Evolutionary conservation across 2,329 filamentous ascomycete genomes (phyloP).

Genomic region (Verticillium tricorpus): DNA sequence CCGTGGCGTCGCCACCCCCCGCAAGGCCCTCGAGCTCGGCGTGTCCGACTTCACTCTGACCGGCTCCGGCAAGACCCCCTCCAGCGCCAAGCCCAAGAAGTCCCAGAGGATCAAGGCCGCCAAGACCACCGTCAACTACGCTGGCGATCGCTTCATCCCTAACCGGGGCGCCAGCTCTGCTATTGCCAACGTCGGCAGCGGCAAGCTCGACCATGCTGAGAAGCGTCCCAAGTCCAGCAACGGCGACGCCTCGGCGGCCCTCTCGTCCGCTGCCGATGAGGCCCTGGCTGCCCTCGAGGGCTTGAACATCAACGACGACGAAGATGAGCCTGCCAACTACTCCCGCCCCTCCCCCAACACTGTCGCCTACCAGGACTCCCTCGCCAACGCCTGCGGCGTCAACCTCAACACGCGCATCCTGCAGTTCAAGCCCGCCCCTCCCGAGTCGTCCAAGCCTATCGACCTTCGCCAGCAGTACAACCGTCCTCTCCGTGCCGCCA

Average conservation of each 20-base stretch:
- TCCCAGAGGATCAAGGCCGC: constrained; percentile 46
- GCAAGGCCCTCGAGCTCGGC: constrained; percentile 78
- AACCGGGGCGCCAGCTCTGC: constrained; percentile 88
- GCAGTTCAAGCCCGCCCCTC: constrained; percentile 96
- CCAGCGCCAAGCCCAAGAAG: constrained; percentile 54
- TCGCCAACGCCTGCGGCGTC: constrained; percentile 88
- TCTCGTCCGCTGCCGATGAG: constrained; percentile 77
- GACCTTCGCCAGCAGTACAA: constrained; percentile 98
- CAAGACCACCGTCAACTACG: constrained; percentile 78
- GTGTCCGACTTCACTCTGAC: constrained; percentile 90
- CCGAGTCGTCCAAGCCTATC: constrained; percentile 96
- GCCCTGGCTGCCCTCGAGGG: constrained; percentile 74
- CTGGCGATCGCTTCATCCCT: constrained; percentile 91
- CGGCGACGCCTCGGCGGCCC: constrained; percentile 67
- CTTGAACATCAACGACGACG: constrained; percentile 68
- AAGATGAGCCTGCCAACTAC: constrained; percentile 65
- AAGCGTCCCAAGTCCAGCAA: constrained; percentile 68
- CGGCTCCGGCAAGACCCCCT: constrained; percentile 72
- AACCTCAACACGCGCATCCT: constrained; percentile 93
- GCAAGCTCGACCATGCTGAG: constrained; percentile 72
- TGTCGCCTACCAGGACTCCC: constrained; percentile 84
- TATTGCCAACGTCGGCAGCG: constrained; percentile 73
- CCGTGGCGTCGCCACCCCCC: constrained; percentile 67
- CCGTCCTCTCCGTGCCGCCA: constrained; percentile 79
- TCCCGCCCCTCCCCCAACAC: constrained; percentile 80